These are phyloP conservation scores for Hymenochaete sp. DNA, from an alignment of 1,284 basidiomycete species.

Conservation along the genomic window DNA sequence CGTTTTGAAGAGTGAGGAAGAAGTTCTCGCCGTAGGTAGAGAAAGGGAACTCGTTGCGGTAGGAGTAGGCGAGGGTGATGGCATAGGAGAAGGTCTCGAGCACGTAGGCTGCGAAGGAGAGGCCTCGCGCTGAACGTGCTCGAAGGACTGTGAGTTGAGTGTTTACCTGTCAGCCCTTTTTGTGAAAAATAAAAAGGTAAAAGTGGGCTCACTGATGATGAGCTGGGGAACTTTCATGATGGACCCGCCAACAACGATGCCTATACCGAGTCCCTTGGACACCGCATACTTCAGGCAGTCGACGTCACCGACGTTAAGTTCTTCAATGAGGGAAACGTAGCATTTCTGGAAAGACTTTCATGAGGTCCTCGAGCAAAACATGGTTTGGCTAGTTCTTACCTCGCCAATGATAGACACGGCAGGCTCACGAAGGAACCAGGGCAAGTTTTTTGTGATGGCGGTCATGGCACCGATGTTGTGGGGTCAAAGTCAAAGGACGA, in stretches of 20 bases:
- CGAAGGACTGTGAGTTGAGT: slow-evolving; percentile 37
- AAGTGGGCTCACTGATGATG: slow-evolving; percentile 49
- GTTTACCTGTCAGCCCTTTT: slow-evolving; percentile 6
- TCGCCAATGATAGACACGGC: slow-evolving; percentile 77
- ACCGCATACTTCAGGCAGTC: slow-evolving; percentile 86
- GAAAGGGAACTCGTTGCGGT: slow-evolving; percentile 80
- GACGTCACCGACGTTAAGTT: slow-evolving; percentile 76
- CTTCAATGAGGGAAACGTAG: slow-evolving; percentile 83
- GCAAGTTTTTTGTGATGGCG: slow-evolving; percentile 63
- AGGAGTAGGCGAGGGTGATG: slow-evolving; percentile 82
- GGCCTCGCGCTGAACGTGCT: slow-evolving; percentile 70
- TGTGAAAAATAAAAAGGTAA: slow-evolving; percentile 3
- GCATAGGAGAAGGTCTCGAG: slow-evolving; percentile 83
- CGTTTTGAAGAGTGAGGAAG: slow-evolving; percentile 81
- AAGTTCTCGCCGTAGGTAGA: slow-evolving; percentile 93
- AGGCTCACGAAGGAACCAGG: slow-evolving; percentile 74
- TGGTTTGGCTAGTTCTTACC: slow-evolving; percentile 34
- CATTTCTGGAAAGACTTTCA: slow-evolving; percentile 54
- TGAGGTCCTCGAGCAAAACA: background rate
- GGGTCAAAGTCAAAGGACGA: no score
- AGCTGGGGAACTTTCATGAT: slow-evolving; percentile 96
- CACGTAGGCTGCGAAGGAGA: slow-evolving; percentile 73
- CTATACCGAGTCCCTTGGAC: slow-evolving; percentile 88
- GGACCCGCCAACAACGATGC: slow-evolving; percentile 86
- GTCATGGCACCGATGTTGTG: no score